phyloP scores from a whole-genome alignment of 352 stramenopile species.

The Globisporangium megalacanthum region DNA sequence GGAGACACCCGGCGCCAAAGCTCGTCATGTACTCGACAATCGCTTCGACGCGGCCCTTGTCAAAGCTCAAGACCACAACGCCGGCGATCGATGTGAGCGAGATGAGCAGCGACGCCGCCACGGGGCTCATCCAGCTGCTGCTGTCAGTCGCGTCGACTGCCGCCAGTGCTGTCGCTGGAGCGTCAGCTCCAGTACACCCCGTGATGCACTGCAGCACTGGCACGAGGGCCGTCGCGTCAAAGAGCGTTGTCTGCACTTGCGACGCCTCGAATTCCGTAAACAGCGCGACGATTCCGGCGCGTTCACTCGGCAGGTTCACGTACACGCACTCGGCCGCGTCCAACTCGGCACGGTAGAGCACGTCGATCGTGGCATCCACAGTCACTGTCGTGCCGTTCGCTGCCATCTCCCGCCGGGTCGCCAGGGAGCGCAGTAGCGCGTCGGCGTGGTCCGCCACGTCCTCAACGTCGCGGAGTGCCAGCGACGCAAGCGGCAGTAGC shows the following conservation, averaged over 20 bases:
- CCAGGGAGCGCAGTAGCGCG: conserved; percentile 1
- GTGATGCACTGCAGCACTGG: conserved; percentile 5
- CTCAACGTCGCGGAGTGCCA: not conserved
- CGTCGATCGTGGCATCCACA: not conserved
- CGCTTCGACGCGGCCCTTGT: conserved; percentile 13
- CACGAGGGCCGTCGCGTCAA: not conserved
- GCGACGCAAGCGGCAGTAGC: conserved; percentile 4
- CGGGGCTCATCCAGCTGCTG: conserved; percentile 9
- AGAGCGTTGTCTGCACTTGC: conserved; percentile 1
- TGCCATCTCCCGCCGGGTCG: not conserved
- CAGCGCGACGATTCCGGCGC: conserved; percentile 3
- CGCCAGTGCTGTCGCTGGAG: not conserved
- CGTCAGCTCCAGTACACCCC: conserved; percentile 1
- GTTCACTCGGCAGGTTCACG: not conserved
- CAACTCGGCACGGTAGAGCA: conserved; percentile 11
- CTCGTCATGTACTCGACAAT: conserved; percentile 19
- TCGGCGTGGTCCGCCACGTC: not conserved
- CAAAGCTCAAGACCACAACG: conserved; percentile 17
- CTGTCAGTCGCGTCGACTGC: not conserved
- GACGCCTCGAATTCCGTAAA: conserved; percentile 1
- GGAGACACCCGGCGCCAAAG: conserved; percentile 23
- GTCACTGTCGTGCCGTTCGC: not conserved
- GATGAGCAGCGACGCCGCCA: conserved; percentile 16
- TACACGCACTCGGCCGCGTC: conserved; percentile 4
- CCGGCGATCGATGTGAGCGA: conserved; percentile 18